phyloP scores from a whole-genome alignment of 176 grass and related monocot genomes.

The Aegilops sharonensis region DNA sequence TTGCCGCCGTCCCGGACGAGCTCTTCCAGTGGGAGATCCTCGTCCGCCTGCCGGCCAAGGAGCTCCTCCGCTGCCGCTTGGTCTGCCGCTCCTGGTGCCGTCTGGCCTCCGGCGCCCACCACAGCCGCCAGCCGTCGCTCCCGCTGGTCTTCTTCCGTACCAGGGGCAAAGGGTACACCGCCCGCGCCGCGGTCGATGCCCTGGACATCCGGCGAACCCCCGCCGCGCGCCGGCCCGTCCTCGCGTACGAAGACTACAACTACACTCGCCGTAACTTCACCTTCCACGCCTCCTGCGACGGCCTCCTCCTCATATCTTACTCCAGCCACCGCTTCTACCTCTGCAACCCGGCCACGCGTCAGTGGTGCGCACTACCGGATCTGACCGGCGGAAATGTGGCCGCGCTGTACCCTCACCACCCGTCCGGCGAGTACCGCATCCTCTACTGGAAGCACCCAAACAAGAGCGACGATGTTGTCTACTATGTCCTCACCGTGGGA shows the following conservation, averaged over 20 bases:
- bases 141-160: background rate
- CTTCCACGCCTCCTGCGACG: slow-evolving; percentile 2
- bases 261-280: background rate
- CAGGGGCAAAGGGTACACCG: background rate
- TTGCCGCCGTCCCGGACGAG: background rate
- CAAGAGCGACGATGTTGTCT: background rate
- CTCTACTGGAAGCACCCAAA: no score
- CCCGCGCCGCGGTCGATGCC: background rate
- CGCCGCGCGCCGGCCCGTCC: background rate
- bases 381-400: background rate
- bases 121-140: background rate
- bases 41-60: background rate
- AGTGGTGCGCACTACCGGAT: background rate
- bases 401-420: background rate
- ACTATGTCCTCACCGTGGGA: background rate
- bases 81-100: background rate
- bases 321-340: background rate
- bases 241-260: background rate
- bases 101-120: background rate
- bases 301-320: background rate
- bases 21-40: background rate
- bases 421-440: background rate
- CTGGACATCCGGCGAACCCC: background rate
- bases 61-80: background rate
- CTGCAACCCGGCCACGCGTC: slow-evolving; percentile 13